phyloP scores from a whole-genome alignment of 2,329 filamentous ascomycete genomes.

The Pestalotiopsis sp. region DNA sequence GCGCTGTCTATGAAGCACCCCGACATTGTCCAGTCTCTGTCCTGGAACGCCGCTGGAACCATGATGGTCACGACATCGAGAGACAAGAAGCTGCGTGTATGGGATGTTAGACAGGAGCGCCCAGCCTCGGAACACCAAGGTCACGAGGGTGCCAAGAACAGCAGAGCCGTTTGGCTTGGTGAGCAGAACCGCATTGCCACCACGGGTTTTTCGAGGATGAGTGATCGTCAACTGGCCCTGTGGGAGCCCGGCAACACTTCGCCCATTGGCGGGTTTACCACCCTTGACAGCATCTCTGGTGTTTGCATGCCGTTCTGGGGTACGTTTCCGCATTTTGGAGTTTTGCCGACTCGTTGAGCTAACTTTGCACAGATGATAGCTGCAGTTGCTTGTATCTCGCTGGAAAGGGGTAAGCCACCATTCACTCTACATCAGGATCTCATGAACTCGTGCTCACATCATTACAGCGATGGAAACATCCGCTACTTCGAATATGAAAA shows the following conservation, averaged over 20 bases:
- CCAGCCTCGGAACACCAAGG: slow-evolving; percentile 82
- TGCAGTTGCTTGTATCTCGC: slow-evolving; percentile 95
- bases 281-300: slow-evolving; percentile 92
- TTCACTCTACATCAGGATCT: neutral
- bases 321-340: slow-evolving; percentile 28
- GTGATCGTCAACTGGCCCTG: slow-evolving; percentile 90
- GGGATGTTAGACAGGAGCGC: slow-evolving; percentile 94
- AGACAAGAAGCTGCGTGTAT: slow-evolving; percentile 97
- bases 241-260: slow-evolving; percentile 90
- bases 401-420: slow-evolving; percentile 80
- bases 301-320: slow-evolving; percentile 99
- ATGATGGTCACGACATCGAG: slow-evolving; percentile 90
- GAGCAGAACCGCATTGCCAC: slow-evolving; percentile 96
- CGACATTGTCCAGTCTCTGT: slow-evolving; percentile 93
- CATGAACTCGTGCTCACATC: slow-evolving; percentile 10
- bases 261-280: slow-evolving; percentile 87
- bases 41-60: slow-evolving; percentile 89
- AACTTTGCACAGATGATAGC: slow-evolving; percentile 68
- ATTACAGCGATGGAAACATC: slow-evolving; percentile 87
- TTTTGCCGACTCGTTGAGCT: slow-evolving; percentile 31
- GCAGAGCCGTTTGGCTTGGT: slow-evolving; percentile 94
- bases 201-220: slow-evolving; percentile 98
- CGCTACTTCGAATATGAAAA: slow-evolving; percentile 98
- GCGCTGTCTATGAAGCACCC: slow-evolving; percentile 79
- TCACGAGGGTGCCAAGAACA: slow-evolving; percentile 95